Evolutionary conservation across 2,329 filamentous ascomycete species (phyloP), one percentile per base, ranked within the genome.

Genomic region (Sphaceloma murrayae): DNA sequence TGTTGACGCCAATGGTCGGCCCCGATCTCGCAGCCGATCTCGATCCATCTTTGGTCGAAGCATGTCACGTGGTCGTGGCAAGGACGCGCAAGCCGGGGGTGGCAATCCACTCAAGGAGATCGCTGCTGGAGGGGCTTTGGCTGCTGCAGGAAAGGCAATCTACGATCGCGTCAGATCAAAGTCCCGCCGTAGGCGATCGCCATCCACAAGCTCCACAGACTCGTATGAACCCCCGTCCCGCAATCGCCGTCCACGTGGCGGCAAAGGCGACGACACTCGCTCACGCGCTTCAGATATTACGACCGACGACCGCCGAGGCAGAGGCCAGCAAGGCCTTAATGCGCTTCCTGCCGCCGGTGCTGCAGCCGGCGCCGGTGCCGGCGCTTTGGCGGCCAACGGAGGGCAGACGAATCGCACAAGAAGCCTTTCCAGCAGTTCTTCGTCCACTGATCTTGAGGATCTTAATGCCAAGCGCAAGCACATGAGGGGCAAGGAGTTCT

Each of bases 1-100:
- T 71, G 32, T 45, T 8, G 42, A 27, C 19, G 18, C 42, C 10
- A 26, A 45, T 24, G 42, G 42, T 7, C 56, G 77, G 71, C 67
- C 79, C 74, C 73, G 80, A 34, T 85, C 82, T 51, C 77, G 78
- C 34, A 85, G 82, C 19, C 74, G 80, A 39, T 85, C 82, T 46
- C 75, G 77, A 42, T 81, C 79, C 36, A 54, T 61, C 49, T 58
- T 63, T 30, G 66, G 67, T 46, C 72, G 77, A 47, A 79, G 76
- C 6, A 56, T 63, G 48, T 63, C 60, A 34, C 71, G 74, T 42
- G 60, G 58, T 19, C 56, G 57, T 33, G 46, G 46, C 39, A 49
- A 54, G 31, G 60, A 58, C 43, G 65, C 63, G 13, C 67, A 72
- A 22, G 65, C 67, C 16, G 63, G 66, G 27, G 62, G 61, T 16